Evolutionary conservation across 352 stramenopile genomes (phyloP), one percentile per base, ranked within the genome.

Genomic region (Phytopythium helicoides): DNA sequence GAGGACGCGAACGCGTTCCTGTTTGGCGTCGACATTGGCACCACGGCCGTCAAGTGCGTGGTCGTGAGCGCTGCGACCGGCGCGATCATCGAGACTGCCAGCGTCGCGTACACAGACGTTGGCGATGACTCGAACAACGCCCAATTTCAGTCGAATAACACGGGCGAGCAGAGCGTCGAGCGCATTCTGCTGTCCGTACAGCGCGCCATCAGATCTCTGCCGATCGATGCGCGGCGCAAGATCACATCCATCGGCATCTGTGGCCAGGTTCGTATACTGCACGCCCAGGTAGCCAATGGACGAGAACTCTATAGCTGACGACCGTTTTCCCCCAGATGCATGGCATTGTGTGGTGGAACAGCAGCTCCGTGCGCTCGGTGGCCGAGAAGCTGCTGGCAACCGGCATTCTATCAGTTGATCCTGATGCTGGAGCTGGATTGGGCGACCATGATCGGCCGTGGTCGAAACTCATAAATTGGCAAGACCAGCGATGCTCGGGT

Each of bases 261-360:
- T 33, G 83, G 83, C 36, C 83, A 86, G 67, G 74, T 78, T 22
- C 18, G 47, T 25, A 22, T 26, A 36, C 0, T 14, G 44, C 0
- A n/a, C n/a, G n/a, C n/a, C n/a, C n/a, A n/a, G n/a, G n/a, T n/a
- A n/a, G n/a, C n/a, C n/a, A n/a, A n/a, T n/a, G n/a, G n/a, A n/a
- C n/a, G 12, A 28, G 3, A 25, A 28, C 9, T 54, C 0, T 12
- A 26, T 22, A 31, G 23, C 21, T 14, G 15, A 5, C 15, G 16
- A 35, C 14, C 33, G 18, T 6, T 3, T 3, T 19, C 38, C 28
- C 14, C 22, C 50, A 94, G 81, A 94, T 94, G 84, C 84, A 94
- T 44, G 84, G 84, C 6, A 92, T 94, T 42, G 61, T 92, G 38
- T 94, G 84, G 84, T 94, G 84, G 84, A 72, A 66, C 26, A 74